Conservation (phyloP, 2,329 filamentous ascomycete genomes). For the Drechmeria coniospora region DNA sequence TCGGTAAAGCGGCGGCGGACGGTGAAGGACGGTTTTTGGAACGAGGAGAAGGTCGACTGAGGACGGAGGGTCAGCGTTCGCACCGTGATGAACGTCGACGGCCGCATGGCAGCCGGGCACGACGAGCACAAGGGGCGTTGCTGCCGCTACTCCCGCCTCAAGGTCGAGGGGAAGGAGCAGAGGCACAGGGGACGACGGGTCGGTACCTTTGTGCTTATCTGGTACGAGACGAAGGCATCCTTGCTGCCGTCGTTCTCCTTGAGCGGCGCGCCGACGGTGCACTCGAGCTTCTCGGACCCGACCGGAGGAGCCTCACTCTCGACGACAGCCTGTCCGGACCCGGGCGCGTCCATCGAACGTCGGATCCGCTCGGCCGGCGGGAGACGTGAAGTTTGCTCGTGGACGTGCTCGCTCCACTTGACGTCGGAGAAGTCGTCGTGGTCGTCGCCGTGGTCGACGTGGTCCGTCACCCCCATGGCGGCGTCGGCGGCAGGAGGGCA, state of each 20-base stretch:
- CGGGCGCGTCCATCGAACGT: conserved; percentile 26
- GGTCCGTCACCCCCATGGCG: conserved; percentile 28
- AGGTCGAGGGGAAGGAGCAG: too few species aligned
- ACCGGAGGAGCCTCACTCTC: conserved; percentile 46
- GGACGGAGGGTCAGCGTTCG: conserved; percentile 1
- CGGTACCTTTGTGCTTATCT: conserved; percentile 72
- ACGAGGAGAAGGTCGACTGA: conserved; percentile 86
- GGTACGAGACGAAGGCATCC: conserved; percentile 90
- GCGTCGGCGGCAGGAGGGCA: neutral
- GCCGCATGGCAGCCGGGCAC: neutral
- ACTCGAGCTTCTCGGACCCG: conserved; percentile 65
- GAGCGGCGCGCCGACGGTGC: conserved; percentile 65
- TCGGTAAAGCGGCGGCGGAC: conserved; percentile 92
- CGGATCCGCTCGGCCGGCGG: conserved; percentile 12
- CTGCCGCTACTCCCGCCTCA: too few species aligned
- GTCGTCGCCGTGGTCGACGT: conserved; percentile 33
- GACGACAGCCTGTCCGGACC: conserved; percentile 30
- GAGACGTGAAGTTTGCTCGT: conserved; percentile 18
- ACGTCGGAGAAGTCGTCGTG: conserved; percentile 68
- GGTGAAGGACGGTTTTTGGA: conserved; percentile 63
- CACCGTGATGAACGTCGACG: conserved; percentile 1
- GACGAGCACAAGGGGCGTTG: too few species aligned
- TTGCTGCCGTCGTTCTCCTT: conserved; percentile 97
- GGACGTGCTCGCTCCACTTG: conserved; percentile 54
- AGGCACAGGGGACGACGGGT: conserved; percentile 1